phyloP scores from a whole-genome alignment of 2,329 filamentous ascomycete species.

The Phyllosticta ampelicida region DNA sequence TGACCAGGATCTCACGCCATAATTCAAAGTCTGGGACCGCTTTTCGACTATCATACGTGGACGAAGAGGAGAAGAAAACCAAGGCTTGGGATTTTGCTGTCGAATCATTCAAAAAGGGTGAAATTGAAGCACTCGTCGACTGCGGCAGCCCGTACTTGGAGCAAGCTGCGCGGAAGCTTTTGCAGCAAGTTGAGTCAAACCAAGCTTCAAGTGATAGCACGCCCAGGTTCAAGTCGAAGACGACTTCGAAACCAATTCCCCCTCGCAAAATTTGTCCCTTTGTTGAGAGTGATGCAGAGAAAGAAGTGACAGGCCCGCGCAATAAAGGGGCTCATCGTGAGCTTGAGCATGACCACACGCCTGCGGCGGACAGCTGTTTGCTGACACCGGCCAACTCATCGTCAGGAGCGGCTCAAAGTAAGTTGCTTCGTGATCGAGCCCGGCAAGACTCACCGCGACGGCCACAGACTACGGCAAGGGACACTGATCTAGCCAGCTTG shows the following conservation, averaged over 20 bases:
- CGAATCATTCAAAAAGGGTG: not conserved
- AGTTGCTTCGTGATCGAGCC: not conserved
- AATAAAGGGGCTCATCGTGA: not conserved
- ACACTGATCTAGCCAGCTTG: not conserved
- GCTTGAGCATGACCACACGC: not conserved
- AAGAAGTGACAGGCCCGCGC: not conserved
- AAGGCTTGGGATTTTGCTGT: not conserved
- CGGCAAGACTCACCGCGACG: not conserved
- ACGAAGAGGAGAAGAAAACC: not conserved
- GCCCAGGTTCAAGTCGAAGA: too few relatives aligned
- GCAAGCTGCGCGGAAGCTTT: not conserved
- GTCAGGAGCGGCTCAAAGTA: not conserved
- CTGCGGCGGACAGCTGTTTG: not conserved
- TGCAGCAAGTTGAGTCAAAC: not conserved
- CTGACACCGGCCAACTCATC: not conserved
- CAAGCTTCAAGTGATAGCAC: not conserved
- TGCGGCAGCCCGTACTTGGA: not conserved
- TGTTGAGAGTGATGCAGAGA: too few relatives aligned
- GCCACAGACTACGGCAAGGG: not conserved
- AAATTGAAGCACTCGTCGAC: not conserved
- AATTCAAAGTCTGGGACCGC: not conserved
- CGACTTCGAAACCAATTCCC: too few relatives aligned
- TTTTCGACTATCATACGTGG: not conserved
- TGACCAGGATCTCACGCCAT: not conserved
- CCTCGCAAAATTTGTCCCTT: too few relatives aligned